phyloP scores from a whole-genome alignment of 495 filamentous ascomycete genomes.

The Penicillium bialowiezense region DNA sequence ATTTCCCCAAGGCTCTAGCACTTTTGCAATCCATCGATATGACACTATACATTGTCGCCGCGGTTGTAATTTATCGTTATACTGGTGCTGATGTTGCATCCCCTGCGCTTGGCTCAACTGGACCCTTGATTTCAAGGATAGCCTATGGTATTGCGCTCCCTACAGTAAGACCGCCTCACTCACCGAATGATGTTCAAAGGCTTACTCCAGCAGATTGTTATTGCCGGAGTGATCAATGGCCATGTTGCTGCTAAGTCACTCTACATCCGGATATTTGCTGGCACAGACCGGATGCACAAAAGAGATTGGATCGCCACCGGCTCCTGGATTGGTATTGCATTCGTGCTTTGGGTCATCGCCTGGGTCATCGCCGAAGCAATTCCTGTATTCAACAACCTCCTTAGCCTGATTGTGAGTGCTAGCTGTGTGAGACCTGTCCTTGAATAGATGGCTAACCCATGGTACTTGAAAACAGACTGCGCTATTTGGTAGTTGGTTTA shows the following conservation, averaged over 20 bases:
- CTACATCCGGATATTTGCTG: conserved; percentile 51
- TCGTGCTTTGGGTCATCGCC: background rate
- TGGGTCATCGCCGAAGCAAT: conserved; percentile 1
- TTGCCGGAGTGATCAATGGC: conserved; percentile 49
- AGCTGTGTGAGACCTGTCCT: no score
- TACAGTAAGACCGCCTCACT: conserved; percentile 33
- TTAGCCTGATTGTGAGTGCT: background rate
- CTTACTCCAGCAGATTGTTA: conserved; percentile 1
- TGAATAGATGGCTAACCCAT: background rate
- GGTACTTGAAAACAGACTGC: background rate
- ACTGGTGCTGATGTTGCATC: conserved; percentile 57
- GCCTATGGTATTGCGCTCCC: conserved; percentile 70
- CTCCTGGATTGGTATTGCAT: background rate
- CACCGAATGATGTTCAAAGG: no score
- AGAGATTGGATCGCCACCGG: conserved; percentile 24
- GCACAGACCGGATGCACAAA: conserved; percentile 49
- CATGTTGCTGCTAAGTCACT: conserved; percentile 52
- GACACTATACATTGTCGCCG: conserved; percentile 47
- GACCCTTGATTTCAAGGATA: conserved; percentile 51
- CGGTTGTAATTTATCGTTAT: conserved; percentile 56
- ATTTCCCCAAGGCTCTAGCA: conserved; percentile 57
- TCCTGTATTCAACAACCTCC: background rate
- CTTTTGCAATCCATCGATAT: conserved; percentile 56
- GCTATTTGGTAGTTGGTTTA: background rate
- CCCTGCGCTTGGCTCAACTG: conserved; percentile 63